Evolutionary conservation across 163 green algal species (phyloP).

Genomic region (Scenedesmus sp.): DNA sequence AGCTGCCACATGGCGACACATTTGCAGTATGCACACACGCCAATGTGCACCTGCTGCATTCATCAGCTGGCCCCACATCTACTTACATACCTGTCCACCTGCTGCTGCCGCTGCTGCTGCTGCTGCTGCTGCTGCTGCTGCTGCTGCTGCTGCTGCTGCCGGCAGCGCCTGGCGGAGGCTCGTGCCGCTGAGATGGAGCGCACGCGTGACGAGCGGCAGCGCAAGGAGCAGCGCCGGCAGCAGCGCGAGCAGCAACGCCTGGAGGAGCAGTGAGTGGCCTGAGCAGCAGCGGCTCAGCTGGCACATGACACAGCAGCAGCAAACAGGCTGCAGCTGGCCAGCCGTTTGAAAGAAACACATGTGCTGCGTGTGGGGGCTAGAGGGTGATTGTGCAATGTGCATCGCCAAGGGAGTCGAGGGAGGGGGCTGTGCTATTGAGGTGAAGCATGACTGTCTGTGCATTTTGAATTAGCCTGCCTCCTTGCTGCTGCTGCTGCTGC

Average conservation of each 20-base stretch:
- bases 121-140: not conserved
- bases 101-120: not conserved
- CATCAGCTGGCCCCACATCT: not conserved
- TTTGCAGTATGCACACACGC: not conserved
- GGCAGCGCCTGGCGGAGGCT: constrained; percentile 79
- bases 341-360: not conserved
- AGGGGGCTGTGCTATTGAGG: too few species aligned
- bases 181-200: constrained; percentile 66
- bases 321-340: not conserved
- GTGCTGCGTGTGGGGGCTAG: too few species aligned
- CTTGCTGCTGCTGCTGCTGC: not conserved
- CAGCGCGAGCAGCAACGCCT: constrained; percentile 77
- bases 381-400: too few species aligned
- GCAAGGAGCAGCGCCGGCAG: constrained; percentile 66
- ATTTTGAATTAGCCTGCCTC: not conserved
- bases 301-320: not conserved
- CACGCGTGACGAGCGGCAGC: constrained; percentile 64
- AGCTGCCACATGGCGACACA: not conserved
- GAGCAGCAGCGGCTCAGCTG: not conserved
- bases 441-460: too few species aligned
- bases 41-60: not conserved
- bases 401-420: too few species aligned
- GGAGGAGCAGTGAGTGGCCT: constrained; percentile 73
- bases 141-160: too few species aligned
- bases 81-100: not conserved